Evolutionary conservation across 495 filamentous ascomycete genomes (phyloP).

Genomic region (Penicillium cataractarum): DNA sequence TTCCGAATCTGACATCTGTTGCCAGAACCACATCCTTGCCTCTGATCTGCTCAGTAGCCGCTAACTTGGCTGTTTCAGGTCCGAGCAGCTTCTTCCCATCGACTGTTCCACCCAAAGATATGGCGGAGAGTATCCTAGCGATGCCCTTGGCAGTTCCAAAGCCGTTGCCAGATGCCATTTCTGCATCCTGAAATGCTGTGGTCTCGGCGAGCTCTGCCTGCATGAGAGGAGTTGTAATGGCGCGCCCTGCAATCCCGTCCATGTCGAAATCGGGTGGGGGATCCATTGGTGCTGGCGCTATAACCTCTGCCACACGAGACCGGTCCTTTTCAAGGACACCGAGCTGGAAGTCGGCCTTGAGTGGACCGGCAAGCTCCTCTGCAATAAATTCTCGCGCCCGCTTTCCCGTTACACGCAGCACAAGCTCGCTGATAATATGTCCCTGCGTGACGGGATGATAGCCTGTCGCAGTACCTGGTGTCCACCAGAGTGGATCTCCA

Average conservation of each 20-base stretch:
- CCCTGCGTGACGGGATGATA: slow-evolving; percentile 34
- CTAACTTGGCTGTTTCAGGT: slow-evolving; percentile 24
- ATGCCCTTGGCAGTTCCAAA: slow-evolving; percentile 21
- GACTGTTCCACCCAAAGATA: slow-evolving; percentile 21
- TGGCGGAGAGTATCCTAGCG: slow-evolving; percentile 16
- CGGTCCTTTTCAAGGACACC: too few species aligned
- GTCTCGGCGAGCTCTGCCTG: slow-evolving; percentile 10
- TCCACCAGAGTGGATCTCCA: slow-evolving; percentile 36
- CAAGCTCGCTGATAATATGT: slow-evolving; percentile 31
- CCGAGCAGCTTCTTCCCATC: slow-evolving; percentile 23
- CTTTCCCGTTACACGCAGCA: slow-evolving; percentile 28
- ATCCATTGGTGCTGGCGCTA: slow-evolving; percentile 7
- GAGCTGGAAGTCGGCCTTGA: slow-evolving; percentile 22
- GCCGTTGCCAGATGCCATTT: slow-evolving; percentile 8
- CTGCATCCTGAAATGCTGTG: neutral
- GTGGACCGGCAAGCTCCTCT: slow-evolving; percentile 28
- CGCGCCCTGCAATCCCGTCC: neutral
- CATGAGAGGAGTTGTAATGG: neutral
- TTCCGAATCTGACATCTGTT: slow-evolving; percentile 24
- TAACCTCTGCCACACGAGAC: too few species aligned
- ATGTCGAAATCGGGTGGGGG: neutral
- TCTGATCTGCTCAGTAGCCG: slow-evolving; percentile 27
- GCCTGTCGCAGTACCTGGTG: slow-evolving; percentile 30
- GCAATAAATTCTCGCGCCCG: slow-evolving; percentile 31
- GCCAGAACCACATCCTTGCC: slow-evolving; percentile 28